These are phyloP conservation scores for Xylaria sp. DNA, from an alignment of 2,329 filamentous ascomycete species.

Conservation along the genomic window DNA sequence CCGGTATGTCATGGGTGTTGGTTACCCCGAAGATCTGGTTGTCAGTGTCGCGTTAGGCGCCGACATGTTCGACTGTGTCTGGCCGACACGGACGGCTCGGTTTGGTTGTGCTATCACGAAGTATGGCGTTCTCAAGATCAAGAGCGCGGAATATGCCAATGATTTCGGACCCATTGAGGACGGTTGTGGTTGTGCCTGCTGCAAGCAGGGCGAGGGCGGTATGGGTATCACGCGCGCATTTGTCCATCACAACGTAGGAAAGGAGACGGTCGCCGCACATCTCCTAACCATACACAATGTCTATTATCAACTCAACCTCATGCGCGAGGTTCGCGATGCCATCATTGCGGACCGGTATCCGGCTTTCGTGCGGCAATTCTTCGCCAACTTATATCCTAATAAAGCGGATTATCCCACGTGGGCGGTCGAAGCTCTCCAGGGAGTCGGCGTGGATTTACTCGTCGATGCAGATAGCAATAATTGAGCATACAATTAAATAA, in stretches of 20 bases:
- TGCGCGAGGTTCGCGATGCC: constrained; percentile 67
- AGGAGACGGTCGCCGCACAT: constrained; percentile 87
- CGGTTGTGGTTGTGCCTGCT: constrained; percentile 76
- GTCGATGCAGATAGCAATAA: constrained; percentile 23
- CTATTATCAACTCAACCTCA: constrained; percentile 81
- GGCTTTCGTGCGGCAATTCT: constrained; percentile 71
- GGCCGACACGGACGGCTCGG: constrained; percentile 91
- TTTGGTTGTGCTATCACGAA: constrained; percentile 92
- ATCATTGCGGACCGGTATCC: constrained; percentile 80
- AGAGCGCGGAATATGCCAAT: constrained; percentile 65
- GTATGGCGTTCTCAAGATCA: constrained; percentile 75
- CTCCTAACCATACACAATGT: constrained; percentile 92
- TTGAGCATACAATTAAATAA: constrained; percentile 1
- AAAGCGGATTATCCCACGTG: constrained; percentile 68
- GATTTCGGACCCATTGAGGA: constrained; percentile 83
- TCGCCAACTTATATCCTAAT: constrained; percentile 64
- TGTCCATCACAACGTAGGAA: constrained; percentile 84
- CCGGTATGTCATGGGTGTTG: constrained; percentile 98
- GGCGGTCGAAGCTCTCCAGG: constrained; percentile 73
- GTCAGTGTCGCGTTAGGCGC: constrained; percentile 91
- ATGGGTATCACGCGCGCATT: constrained; percentile 83
- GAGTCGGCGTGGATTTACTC: constrained; percentile 74
- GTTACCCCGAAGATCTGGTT: constrained; percentile 92
- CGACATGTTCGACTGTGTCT: constrained; percentile 99
- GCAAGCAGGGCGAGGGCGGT: constrained; percentile 60